Conservation (phyloP, 768 basidiomycete species). For the Agrocybe pediades region DNA sequence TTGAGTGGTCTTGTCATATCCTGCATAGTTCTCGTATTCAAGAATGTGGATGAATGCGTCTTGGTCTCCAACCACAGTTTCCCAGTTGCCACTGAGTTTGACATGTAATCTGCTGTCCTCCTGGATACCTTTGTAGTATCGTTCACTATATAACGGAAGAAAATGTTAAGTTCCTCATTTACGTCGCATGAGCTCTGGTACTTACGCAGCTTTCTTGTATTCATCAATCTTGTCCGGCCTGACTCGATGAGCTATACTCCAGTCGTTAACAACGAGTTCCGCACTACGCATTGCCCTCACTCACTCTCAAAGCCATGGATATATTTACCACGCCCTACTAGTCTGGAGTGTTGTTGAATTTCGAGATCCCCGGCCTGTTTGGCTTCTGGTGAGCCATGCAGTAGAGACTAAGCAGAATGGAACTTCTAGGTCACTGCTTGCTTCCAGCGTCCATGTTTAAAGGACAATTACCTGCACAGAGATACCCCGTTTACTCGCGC, state of each 20-base stretch:
- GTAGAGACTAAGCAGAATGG: conserved; percentile 56
- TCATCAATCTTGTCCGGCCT: conserved; percentile 78
- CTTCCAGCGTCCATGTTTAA: neutral
- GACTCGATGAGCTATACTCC: conserved; percentile 74
- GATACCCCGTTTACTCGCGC: conserved; percentile 45
- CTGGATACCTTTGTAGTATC: conserved; percentile 82
- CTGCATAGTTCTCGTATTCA: conserved; percentile 93
- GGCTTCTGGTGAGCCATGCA: conserved; percentile 94
- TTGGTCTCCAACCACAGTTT: conserved; percentile 85
- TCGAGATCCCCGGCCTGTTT: conserved; percentile 80
- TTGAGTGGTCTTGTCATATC: conserved; percentile 76
- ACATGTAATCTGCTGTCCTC: conserved; percentile 73
- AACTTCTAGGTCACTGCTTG: neutral
- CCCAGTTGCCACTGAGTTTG: conserved; percentile 94
- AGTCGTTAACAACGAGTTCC: conserved; percentile 2
- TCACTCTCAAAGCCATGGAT: conserved; percentile 87
- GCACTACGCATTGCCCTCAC: conserved; percentile 23
- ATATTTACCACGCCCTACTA: conserved; percentile 94
- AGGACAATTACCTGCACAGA: conserved; percentile 59
- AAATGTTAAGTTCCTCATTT: neutral
- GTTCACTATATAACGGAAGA: conserved; percentile 51
- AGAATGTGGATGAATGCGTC: conserved; percentile 83
- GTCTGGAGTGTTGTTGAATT: conserved; percentile 78
- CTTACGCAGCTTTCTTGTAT: conserved; percentile 90
- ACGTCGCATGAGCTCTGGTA: neutral